phyloP scores from a whole-genome alignment of 257 asterid species.

The Solanum etuberosum region DNA sequence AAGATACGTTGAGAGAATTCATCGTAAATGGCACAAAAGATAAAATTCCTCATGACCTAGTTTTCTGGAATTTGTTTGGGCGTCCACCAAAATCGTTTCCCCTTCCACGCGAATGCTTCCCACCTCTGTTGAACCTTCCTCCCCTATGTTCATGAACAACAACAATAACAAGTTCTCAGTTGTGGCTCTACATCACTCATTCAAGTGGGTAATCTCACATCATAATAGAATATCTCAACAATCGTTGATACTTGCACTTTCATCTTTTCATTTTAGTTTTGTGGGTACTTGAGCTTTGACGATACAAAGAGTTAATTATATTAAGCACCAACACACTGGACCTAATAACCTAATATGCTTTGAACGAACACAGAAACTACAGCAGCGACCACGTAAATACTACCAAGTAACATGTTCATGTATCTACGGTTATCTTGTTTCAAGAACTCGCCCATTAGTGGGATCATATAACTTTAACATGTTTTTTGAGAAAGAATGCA shows the following conservation, averaged over 20 bases:
- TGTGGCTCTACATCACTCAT: neutral
- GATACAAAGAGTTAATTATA: neutral
- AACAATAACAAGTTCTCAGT: neutral
- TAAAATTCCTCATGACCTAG: slow-evolving; percentile 12
- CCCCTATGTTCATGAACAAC: slow-evolving; percentile 30
- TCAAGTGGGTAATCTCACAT: neutral
- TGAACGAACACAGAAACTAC: neutral
- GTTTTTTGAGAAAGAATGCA: neutral
- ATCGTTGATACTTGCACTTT: neutral
- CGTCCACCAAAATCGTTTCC: slow-evolving; percentile 39
- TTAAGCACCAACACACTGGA: neutral
- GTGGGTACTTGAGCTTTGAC: neutral
- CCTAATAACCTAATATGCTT: neutral
- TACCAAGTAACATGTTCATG: neutral
- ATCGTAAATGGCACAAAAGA: neutral
- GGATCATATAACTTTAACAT: neutral
- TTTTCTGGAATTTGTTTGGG: slow-evolving; percentile 56
- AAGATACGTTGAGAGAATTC: neutral
- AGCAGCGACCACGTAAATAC: neutral
- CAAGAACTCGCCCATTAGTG: neutral
- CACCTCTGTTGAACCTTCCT: slow-evolving; percentile 63
- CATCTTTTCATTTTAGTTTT: neutral
- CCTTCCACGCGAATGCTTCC: slow-evolving; percentile 65
- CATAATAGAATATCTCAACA: neutral
- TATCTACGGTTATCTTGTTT: neutral